Conservation (phyloP, 495 filamentous ascomycete genomes). For the Xylaria flabelliformis region DNA sequence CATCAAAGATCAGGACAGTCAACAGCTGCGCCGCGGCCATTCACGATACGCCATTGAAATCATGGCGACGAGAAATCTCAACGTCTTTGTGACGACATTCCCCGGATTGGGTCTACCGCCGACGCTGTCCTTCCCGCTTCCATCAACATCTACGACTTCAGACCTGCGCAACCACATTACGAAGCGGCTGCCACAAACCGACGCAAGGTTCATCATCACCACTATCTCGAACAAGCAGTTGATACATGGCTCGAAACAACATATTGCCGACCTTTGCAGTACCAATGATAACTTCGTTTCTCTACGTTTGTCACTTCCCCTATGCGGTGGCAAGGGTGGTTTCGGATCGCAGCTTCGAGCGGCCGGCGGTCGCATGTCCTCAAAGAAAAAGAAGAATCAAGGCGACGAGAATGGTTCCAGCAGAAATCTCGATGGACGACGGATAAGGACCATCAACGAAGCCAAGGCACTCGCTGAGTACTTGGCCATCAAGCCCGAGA, state of each 20-base stretch:
- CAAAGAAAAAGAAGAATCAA: slow-evolving; percentile 83
- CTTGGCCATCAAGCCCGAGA: slow-evolving; percentile 92
- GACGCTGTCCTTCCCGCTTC: slow-evolving; percentile 75
- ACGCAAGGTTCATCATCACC: slow-evolving; percentile 71
- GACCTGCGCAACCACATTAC: slow-evolving; percentile 69
- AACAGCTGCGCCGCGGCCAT: background rate
- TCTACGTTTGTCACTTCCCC: slow-evolving; percentile 73
- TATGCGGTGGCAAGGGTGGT: slow-evolving; percentile 93
- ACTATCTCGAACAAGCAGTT: slow-evolving; percentile 81
- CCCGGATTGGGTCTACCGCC: slow-evolving; percentile 79
- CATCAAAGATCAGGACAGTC: background rate
- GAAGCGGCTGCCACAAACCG: slow-evolving; percentile 65
- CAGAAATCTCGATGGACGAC: slow-evolving; percentile 90
- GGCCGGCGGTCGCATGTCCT: slow-evolving; percentile 96
- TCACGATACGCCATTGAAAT: slow-evolving; percentile 17
- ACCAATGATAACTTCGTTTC: slow-evolving; percentile 72
- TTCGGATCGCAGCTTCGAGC: slow-evolving; percentile 97
- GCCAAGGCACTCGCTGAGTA: slow-evolving; percentile 96
- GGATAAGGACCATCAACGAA: slow-evolving; percentile 88
- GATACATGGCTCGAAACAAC: slow-evolving; percentile 47
- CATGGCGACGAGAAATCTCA: slow-evolving; percentile 65
- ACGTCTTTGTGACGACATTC: slow-evolving; percentile 83
- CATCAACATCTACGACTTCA: slow-evolving; percentile 67
- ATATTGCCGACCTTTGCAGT: slow-evolving; percentile 60
- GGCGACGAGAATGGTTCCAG: slow-evolving; percentile 87